phyloP scores from a whole-genome alignment of 345 rosid genomes.

The Zanthoxylum bungeanum region DNA sequence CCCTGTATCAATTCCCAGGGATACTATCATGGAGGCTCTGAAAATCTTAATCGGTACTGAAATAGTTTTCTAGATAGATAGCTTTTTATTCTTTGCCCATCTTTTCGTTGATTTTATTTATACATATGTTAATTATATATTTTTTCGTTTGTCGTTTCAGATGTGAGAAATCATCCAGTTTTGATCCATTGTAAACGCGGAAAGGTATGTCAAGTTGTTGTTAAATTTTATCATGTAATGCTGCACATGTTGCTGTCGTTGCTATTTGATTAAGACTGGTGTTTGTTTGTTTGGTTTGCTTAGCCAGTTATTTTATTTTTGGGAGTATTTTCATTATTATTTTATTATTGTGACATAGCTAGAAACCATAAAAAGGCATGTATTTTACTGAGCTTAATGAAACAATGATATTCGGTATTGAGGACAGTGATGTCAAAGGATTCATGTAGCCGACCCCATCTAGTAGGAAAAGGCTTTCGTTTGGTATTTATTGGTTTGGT shows the following conservation, averaged over 20 bases:
- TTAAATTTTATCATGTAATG: neutral
- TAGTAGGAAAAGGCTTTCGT: no score
- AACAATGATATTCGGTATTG: no score
- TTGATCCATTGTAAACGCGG: conserved; percentile 89
- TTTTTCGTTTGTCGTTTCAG: conserved; percentile 36
- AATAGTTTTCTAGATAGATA: conserved; percentile 13
- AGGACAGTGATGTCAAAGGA: no score
- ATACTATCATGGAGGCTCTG: conserved; percentile 61
- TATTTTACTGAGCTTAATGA: no score
- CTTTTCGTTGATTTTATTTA: neutral
- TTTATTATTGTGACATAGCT: neutral
- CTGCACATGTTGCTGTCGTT: neutral
- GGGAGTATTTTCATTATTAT: neutral
- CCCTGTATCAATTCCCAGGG: conserved; percentile 47
- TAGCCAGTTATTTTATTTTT: neutral
- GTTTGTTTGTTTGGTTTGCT: neutral
- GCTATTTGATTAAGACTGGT: neutral
- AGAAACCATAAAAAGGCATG: no score
- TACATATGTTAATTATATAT: conserved; percentile 2
- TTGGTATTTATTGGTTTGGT: no score
- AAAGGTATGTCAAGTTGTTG: conserved; percentile 44
- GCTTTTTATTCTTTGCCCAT: neutral
- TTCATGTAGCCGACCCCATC: no score
- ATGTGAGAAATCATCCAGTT: conserved; percentile 82
- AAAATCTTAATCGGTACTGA: conserved; percentile 64